These are phyloP conservation scores for Brassica napus DNA, from an alignment of 345 rosid genomes.

Conservation along the genomic window DNA sequence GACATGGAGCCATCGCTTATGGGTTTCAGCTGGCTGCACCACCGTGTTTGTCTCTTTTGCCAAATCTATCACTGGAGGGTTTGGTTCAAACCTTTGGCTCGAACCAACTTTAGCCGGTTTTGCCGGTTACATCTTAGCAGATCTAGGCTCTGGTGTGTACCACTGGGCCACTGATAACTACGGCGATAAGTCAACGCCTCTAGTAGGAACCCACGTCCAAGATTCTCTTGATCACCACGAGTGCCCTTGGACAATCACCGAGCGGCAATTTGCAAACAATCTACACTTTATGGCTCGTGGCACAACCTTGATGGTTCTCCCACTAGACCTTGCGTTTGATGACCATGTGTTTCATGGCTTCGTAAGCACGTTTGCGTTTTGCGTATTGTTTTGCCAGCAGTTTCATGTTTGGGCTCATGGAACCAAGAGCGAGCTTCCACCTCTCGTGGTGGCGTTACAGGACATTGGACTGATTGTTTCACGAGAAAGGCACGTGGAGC, in stretches of 20 bases:
- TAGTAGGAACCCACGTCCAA: conserved; percentile 77
- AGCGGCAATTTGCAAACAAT: conserved; percentile 80
- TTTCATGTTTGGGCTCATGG: conserved; percentile 94
- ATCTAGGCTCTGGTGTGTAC: conserved; percentile 83
- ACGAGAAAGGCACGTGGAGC: conserved; percentile 60
- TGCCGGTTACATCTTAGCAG: conserved; percentile 72
- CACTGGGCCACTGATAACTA: conserved; percentile 96
- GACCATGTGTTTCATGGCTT: conserved; percentile 58
- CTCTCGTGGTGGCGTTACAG: conserved; percentile 62
- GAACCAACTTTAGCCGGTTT: conserved; percentile 68
- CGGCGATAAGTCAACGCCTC: conserved; percentile 67
- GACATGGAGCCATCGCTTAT: conserved; percentile 67
- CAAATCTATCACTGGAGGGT: conserved; percentile 50
- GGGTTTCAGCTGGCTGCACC: conserved; percentile 77
- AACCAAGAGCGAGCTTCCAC: conserved; percentile 78
- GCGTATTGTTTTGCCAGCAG: conserved; percentile 90
- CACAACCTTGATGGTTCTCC: conserved; percentile 58
- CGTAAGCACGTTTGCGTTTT: conserved; percentile 55
- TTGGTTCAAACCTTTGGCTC: conserved; percentile 52
- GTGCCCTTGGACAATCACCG: conserved; percentile 88
- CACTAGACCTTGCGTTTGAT: conserved; percentile 52
- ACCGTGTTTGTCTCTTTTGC: conserved; percentile 57
- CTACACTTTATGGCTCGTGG: conserved; percentile 67
- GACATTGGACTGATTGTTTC: conserved; percentile 74
- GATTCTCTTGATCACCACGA: conserved; percentile 93